Conservation (phyloP, 2,329 filamentous ascomycete genomes). For the Colletotrichum tabaci region DNA sequence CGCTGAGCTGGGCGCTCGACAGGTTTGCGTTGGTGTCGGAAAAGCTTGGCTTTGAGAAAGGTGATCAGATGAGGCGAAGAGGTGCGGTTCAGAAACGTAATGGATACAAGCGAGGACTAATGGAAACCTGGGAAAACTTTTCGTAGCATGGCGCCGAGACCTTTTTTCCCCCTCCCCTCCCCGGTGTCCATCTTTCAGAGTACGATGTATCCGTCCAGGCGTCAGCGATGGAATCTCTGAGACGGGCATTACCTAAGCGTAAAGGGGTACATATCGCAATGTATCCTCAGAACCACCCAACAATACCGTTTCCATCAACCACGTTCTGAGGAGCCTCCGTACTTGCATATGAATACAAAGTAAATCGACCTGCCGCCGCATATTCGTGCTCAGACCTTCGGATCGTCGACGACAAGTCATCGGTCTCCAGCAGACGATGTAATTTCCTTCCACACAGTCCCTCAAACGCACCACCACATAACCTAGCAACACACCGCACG, state of each 20-base stretch:
- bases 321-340: slow-evolving; percentile 2
- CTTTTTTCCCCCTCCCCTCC: neutral
- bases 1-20: slow-evolving; percentile 15
- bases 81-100: slow-evolving; percentile 48
- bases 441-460: neutral
- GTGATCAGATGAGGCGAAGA: slow-evolving; percentile 42
- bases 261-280: neutral
- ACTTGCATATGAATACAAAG: slow-evolving; percentile 11
- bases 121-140: slow-evolving; percentile 40
- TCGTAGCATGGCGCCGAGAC: slow-evolving; percentile 31
- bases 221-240: neutral
- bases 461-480: neutral
- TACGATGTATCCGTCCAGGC: no score
- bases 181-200: neutral
- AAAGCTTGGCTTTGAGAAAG: slow-evolving; percentile 28
- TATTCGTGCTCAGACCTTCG: neutral
- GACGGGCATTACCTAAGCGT: slow-evolving; percentile 24
- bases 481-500: neutral
- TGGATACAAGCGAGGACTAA: slow-evolving; percentile 43
- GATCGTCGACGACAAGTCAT: slow-evolving; percentile 20
- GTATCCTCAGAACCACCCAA: neutral
- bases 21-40: slow-evolving; percentile 9
- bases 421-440: slow-evolving; percentile 4
- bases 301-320: neutral
- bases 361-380: slow-evolving; percentile 20